Evolutionary conservation across 2,329 filamentous ascomycete genomes (phyloP), one percentile per base, ranked within the genome.

Genomic region (Leptographium procerum): DNA sequence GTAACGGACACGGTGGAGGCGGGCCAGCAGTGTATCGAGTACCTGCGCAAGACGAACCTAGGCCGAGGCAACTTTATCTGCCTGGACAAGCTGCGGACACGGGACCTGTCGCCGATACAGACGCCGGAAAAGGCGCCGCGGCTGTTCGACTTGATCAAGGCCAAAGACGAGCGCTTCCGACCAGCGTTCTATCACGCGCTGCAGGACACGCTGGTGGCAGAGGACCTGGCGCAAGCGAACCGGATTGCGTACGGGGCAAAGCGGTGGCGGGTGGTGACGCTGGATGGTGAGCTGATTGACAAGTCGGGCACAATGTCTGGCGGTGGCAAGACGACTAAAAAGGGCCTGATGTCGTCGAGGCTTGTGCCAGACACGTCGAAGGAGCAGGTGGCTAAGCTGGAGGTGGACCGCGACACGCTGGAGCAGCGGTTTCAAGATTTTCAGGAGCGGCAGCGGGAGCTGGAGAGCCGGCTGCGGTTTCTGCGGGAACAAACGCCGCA

Each of bases 261-360:
- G 75, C 79, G 94, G 70, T 99, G 94, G 94, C 86, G 94, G 63
- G 94, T 99, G 3, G 94, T 99, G 47, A 99, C 94, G 0, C 81
- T 99, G 2, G 90, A 91, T 61, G 94, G 94, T 54, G 91, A 96
- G 71, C 80, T 99, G 56, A 97, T 99, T 64, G 94, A 99, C 74
- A 95, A 95, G 70, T 96, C 92, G 1, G 94, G 94, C 78, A 97
- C 94, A 40, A 97, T 99, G 94, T 96, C 89, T 60, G 94, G 94
- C 77, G 94, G 94, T 78, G 94, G 94, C 59, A 92, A 84, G 52
- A 88, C 89, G 19, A 89, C 94, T 59, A 91, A 92, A 66, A 90
- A 86, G 68, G 95, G 95, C 0, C 84, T 91, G 59, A 99, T 99
- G 95, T 97, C 92, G 0, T 95, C 91, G 13, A 97, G 96, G 72